Base-by-base conservation (phyloP, 345 rosid genomes). In the Adansonia digitata region DNA sequence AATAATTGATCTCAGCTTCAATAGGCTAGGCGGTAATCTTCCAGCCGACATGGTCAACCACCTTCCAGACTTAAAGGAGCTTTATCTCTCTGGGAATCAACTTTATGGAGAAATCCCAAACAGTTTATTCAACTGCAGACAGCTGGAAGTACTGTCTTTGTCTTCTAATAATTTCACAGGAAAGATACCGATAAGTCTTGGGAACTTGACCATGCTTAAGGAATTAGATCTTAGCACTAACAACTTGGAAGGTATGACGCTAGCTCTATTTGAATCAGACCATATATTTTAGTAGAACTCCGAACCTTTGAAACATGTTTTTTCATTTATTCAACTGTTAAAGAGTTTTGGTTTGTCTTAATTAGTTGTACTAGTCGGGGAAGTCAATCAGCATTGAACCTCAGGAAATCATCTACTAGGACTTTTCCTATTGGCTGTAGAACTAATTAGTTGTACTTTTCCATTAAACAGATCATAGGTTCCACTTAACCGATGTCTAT, bases 51-150 rank as follows among this genome's bases (percentile, higher is more conserved):
- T 65, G 31, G 18, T 14, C 17, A 56, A 11, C 61, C 31, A 7
- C 13, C 70, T 65, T 65, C 70, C 70, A 65, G 51, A 65, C 31
- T 40, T 40, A 22, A 5, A 65, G 70, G 51, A 65, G 31, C 37
- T 66, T 15, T 42, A 24, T 43, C 27, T 66, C 1, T 13, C 24
- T 24, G 2, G 71, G 37, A 80, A 77, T 49, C n/a, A 13, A 13
- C 72, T 83, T 2, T 71, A 72, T 7, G 85, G 85, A 17, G 10
- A n/a, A 42, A 78, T 83, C 73, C 79, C 81, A 11, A 49, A 55
- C n/a, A 71, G 29, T 60, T 7, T 76, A 13, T 75, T 70, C 37
- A 24, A 42, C 20, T 43, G 14, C 53, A 26, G 35, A 24, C 71
- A 66, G 52, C 51, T 66, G 6, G 15, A 42, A 43, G 35, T 14